Base-by-base conservation (phyloP, 192 early-diverging fungal species). In the Dissophora globulifera region DNA sequence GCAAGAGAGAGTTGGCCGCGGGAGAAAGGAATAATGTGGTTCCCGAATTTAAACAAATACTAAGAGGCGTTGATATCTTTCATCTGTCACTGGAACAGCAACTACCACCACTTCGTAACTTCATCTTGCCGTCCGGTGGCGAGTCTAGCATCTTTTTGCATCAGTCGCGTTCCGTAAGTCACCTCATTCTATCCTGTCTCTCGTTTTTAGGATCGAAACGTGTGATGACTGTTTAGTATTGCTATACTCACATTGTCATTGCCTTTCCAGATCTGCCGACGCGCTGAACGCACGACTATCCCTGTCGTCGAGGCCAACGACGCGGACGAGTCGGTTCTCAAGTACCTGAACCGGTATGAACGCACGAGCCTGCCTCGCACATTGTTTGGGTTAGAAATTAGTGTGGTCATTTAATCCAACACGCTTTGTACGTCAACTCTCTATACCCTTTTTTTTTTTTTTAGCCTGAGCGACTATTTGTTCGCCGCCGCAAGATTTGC, bases 401-500 rank as follows among this genome's bases (percentile, higher is more conserved):
- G n/a, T n/a, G n/a, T n/a, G n/a, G n/a, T n/a, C n/a, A n/a, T n/a
- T n/a, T n/a, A n/a, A n/a, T n/a, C n/a, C n/a, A n/a, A n/a, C n/a
- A n/a, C n/a, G n/a, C n/a, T n/a, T n/a, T n/a, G n/a, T n/a, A n/a
- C n/a, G n/a, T n/a, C n/a, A n/a, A n/a, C n/a, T n/a, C n/a, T n/a
- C 19, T 19, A 0, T n/a, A 8, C 26, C 31, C 22, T 23, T 38
- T 43, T 15, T 50, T 33, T 43, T 40, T n/a, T 38, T 33, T 15
- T 43, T 33, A 82, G 81, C 10, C 82, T 98, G 59, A 94, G 93
- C 78, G 96, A 98, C 60, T 98, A 90, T 58, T 61, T 98, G 47
- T 98, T 98, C 79, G 91, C 87, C 19, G 95, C 95, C 10, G 95
- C 94, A 0, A 81, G 96, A 29, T 93, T 81, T 72, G 87, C 90